These are phyloP conservation scores for Boletus tylopilopsis DNA, from an alignment of 768 basidiomycete genomes.

Conservation along the genomic window DNA sequence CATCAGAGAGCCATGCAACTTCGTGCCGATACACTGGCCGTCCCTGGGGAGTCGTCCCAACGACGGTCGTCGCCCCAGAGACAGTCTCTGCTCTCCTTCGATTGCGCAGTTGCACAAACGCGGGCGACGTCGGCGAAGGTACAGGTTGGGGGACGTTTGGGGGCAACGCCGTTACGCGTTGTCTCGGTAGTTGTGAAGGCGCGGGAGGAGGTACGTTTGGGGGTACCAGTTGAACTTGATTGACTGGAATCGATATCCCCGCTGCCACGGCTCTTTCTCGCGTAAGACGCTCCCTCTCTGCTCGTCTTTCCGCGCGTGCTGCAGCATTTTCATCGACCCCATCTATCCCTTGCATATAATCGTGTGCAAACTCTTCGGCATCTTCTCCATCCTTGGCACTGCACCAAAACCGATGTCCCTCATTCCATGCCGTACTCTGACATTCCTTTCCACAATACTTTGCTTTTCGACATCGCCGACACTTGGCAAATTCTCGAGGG, in stretches of 20 bases:
- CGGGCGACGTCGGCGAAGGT: constrained; percentile 20
- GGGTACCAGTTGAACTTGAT: constrained; percentile 10
- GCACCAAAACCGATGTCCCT: constrained; percentile 95
- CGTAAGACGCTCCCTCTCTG: constrained; percentile 33
- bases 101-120: constrained; percentile 21
- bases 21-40: constrained; percentile 29
- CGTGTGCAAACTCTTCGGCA: constrained; percentile 29
- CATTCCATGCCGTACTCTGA: constrained; percentile 94
- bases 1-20: constrained; percentile 25
- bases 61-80: constrained; percentile 26
- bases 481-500: constrained; percentile 96
- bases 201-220: constrained; percentile 16
- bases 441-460: constrained; percentile 99
- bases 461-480: constrained; percentile 91
- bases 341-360: constrained; percentile 19
- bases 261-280: constrained; percentile 23
- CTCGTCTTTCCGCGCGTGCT: constrained; percentile 33
- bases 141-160: constrained; percentile 20
- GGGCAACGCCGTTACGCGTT: constrained; percentile 29
- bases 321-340: constrained; percentile 8
- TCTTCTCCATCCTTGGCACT: constrained; percentile 59
- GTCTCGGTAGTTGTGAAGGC: constrained; percentile 20
- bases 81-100: constrained; percentile 34
- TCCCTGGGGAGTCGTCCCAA: constrained; percentile 27
- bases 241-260: constrained; percentile 11